phyloP scores from a whole-genome alignment of 2,329 filamentous ascomycete genomes.

The Sporothrix pseudoabietina region DNA sequence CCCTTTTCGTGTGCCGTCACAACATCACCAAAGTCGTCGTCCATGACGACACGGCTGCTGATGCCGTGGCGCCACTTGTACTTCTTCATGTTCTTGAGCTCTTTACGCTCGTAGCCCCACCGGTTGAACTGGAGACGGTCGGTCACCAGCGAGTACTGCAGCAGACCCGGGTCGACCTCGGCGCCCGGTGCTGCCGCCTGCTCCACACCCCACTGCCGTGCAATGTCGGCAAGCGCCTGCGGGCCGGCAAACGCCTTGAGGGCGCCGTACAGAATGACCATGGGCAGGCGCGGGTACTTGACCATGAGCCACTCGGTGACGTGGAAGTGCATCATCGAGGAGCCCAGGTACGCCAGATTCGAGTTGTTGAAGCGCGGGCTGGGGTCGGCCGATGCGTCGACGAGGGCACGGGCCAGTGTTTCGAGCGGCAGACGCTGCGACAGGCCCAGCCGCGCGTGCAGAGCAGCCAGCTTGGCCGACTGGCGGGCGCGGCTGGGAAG shows the following conservation, averaged over 20 bases:
- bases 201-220: conserved; percentile 89
- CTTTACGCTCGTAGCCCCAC: conserved; percentile 57
- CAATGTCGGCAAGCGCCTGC: conserved; percentile 71
- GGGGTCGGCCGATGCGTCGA: conserved; percentile 81
- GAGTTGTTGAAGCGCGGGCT: conserved; percentile 85
- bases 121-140: conserved; percentile 50
- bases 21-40: conserved; percentile 82
- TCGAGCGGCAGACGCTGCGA: conserved; percentile 79
- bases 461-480: conserved; percentile 88
- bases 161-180: conserved; percentile 87
- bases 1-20: conserved; percentile 26
- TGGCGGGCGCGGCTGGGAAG: conserved; percentile 64
- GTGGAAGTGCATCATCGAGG: conserved; percentile 84
- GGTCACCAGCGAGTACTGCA: conserved; percentile 70
- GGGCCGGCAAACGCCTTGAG: conserved; percentile 82
- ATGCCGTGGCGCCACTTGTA: conserved; percentile 67
- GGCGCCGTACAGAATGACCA: conserved; percentile 82
- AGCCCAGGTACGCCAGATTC: conserved; percentile 77
- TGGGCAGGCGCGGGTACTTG: conserved; percentile 87
- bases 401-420: conserved; percentile 81
- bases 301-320: conserved; percentile 84
- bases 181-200: conserved; percentile 80
- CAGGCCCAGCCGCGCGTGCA: conserved; percentile 85
- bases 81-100: conserved; percentile 50
- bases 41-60: conserved; percentile 75